Conservation (phyloP, 1,284 basidiomycete genomes). For the Leucoagaricus sp. region DNA sequence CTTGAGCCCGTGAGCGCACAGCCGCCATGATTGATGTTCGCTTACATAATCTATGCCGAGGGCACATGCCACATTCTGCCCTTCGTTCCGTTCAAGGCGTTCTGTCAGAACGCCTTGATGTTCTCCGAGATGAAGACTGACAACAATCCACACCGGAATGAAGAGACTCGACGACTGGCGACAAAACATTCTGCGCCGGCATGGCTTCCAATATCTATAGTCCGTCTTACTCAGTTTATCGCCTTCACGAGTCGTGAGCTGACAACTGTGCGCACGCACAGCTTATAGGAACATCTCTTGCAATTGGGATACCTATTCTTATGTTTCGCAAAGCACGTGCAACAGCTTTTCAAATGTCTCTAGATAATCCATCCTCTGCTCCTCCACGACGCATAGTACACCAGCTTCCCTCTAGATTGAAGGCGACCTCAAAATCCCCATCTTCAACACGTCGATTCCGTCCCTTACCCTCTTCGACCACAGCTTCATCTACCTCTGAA, state of each 20-base stretch:
- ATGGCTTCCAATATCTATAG: slow-evolving; percentile 35
- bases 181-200: slow-evolving; percentile 19
- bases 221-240: slow-evolving; percentile 17
- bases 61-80: too few species aligned
- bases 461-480: slow-evolving; percentile 3
- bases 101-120: not conserved
- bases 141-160: not conserved
- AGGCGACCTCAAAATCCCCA: not conserved
- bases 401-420: not conserved
- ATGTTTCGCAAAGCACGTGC: slow-evolving; percentile 28
- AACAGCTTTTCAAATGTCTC: slow-evolving; percentile 18
- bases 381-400: slow-evolving; percentile 18
- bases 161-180: not conserved
- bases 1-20: too few species aligned
- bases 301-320: slow-evolving; percentile 34
- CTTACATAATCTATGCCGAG: too few species aligned
- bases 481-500: not conserved
- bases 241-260: not conserved
- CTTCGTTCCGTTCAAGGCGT: too few species aligned
- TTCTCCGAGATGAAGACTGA: not conserved
- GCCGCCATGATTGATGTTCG: too few species aligned
- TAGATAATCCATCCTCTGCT: slow-evolving; percentile 17
- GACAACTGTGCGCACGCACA: slow-evolving; percentile 15
- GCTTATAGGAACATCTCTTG: slow-evolving; percentile 36
- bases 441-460: slow-evolving; percentile 14